Percentiles rank a stretch among this genome's conserved stretches.
Conservation (phyloP, 2,329 filamentous ascomycete species). For the Alternaria gaisen region DNA sequence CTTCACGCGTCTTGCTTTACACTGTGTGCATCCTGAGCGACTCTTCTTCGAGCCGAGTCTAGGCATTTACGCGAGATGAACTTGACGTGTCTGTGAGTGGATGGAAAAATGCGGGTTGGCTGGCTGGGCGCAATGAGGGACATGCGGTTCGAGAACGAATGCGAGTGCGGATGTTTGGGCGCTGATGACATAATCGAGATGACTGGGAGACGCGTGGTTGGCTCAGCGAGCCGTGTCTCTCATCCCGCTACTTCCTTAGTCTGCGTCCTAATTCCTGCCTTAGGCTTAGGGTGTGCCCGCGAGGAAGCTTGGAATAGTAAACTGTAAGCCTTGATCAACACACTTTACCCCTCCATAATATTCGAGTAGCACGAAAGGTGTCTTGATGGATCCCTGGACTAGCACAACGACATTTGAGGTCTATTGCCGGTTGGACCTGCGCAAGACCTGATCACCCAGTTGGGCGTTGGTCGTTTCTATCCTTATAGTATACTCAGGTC, state of each 20-base stretch:
- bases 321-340: background rate
- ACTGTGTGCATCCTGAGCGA: constrained; percentile 37
- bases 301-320: background rate
- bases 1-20: constrained; percentile 42
- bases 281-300: background rate
- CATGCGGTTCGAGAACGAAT: constrained; percentile 3
- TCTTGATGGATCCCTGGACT: background rate
- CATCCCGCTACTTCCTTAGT: background rate
- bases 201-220: background rate
- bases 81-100: background rate
- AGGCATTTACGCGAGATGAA: constrained; percentile 9
- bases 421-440: background rate
- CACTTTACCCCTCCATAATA: background rate
- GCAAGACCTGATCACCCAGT: background rate
- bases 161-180: constrained; percentile 3
- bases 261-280: background rate
- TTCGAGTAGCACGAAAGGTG: background rate
- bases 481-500: background rate
- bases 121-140: background rate
- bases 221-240: background rate
- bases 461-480: background rate
- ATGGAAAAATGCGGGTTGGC: background rate
- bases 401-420: background rate
- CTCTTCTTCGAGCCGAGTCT: constrained; percentile 17
- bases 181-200: background rate